Percentiles rank a stretch among this genome's conserved stretches.
These are phyloP conservation scores for Ceratobasidium sp. DNA, from an alignment of 1,284 basidiomycete genomes.

Conservation along the genomic window DNA sequence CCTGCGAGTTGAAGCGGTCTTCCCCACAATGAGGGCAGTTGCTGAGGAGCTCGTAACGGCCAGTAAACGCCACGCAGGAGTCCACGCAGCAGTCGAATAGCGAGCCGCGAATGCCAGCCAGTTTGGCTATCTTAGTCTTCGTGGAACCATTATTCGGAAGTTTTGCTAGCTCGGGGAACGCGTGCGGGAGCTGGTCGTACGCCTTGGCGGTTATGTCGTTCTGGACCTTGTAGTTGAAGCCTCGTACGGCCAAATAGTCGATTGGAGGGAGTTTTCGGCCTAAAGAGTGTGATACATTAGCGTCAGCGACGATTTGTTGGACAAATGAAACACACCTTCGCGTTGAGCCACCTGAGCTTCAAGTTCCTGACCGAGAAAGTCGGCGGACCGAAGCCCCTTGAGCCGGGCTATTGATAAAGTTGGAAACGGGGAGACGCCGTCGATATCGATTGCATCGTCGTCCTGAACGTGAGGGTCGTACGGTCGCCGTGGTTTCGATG, in stretches of 20 bases:
- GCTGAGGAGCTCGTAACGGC: conserved; percentile 4
- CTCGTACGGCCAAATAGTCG: conserved; percentile 10
- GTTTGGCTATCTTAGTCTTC: not conserved
- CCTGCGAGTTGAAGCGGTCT: conserved; percentile 16
- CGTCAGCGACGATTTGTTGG: not conserved
- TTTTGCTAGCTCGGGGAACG: conserved; percentile 12
- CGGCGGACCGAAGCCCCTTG: not conserved
- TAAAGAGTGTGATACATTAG: not conserved
- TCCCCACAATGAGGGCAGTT: conserved; percentile 42
- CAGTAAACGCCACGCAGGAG: conserved; percentile 44
- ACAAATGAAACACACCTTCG: not conserved
- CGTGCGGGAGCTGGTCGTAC: conserved; percentile 15
- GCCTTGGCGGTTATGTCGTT: not conserved
- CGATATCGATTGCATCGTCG: not conserved
- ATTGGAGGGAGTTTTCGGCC: conserved; percentile 5
- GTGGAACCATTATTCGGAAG: not conserved
- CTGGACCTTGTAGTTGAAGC: conserved; percentile 26
- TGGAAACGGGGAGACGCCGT: not conserved
- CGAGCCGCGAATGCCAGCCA: not conserved
- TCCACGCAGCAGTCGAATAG: conserved; percentile 45
- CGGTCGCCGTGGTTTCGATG: not conserved
- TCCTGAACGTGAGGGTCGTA: not conserved
- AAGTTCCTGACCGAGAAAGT: conserved; percentile 10
- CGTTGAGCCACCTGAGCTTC: conserved; percentile 15
- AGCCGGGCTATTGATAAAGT: not conserved